Evolutionary conservation across 176 grass and related monocot genomes (phyloP).

Genomic region (Calamus simplicifolius): DNA sequence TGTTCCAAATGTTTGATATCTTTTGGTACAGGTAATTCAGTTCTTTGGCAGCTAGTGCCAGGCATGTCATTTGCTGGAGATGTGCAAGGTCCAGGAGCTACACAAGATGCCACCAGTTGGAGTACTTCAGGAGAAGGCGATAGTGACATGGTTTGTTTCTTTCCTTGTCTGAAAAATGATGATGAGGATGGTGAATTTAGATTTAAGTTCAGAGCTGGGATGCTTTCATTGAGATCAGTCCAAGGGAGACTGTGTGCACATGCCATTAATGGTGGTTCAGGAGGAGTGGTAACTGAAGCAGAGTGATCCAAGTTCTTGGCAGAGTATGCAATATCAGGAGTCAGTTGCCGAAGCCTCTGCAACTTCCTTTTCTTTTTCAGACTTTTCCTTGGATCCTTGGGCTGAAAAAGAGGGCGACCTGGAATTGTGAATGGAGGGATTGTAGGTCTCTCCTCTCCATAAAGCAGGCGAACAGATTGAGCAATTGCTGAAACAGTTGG

Average conservation of each 20-base stretch:
- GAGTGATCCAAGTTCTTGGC: conserved; percentile 15
- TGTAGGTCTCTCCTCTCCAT: conserved; percentile 63
- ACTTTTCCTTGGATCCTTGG: conserved; percentile 68
- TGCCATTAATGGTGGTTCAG: conserved; percentile 20
- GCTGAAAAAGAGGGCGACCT: conserved; percentile 41
- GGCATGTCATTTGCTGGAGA: conserved; percentile 17
- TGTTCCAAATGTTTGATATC: conserved; percentile 17
- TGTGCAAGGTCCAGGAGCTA: conserved; percentile 3
- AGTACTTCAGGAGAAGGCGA: conserved; percentile 22
- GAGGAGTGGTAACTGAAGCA: conserved; percentile 9
- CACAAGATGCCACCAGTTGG: conserved; percentile 14
- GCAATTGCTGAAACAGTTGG: conserved; percentile 69
- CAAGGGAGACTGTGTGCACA: neutral
- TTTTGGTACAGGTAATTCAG: conserved; percentile 1
- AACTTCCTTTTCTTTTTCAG: conserved; percentile 52
- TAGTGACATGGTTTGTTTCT: conserved; percentile 4
- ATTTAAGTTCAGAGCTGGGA: conserved; percentile 36
- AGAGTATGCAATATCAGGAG: conserved; percentile 16
- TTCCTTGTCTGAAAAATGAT: conserved; percentile 23
- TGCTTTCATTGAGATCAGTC: conserved; percentile 7
- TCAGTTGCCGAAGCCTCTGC: conserved; percentile 26
- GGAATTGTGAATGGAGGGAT: conserved; percentile 76
- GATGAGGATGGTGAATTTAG: conserved; percentile 33
- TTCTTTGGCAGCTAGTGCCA: conserved; percentile 19
- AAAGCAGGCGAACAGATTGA: conserved; percentile 63